Evolutionary conservation across 2,329 filamentous ascomycete genomes (phyloP), one percentile per base, ranked within the genome.

Genomic region (Diaporthe destruens): DNA sequence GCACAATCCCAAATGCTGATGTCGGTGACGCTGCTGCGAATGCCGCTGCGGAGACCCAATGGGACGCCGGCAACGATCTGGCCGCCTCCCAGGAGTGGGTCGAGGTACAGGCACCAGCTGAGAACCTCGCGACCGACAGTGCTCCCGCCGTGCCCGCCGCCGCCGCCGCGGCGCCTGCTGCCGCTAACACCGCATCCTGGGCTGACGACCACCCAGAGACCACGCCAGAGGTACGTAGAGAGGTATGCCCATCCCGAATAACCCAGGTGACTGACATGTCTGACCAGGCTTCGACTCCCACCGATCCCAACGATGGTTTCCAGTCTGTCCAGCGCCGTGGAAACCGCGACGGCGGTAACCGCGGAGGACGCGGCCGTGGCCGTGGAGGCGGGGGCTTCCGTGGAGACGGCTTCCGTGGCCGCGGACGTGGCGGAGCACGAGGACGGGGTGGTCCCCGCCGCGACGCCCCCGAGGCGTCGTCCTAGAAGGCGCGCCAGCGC

Each of bases 141-240:
- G 90, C 89, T 49, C 80, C 90, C 54, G 83, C 87, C 59, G 89
- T 90, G 34, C 90, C 89, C n/a, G 89, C 90, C 56, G 90, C 89
- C 8, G 84, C 85, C 7, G 81, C 84, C 51, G 89, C 89, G 34
- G 90, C 88, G 23, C 88, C 90, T 59, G 90, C 89, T 8, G 84
- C 85, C 11, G 80, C 83, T 70, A 87, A 87, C 78, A 86, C 86
- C 39, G 90, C 92, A 79, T 94, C 91, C 78, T 97, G 94, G 94
- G 94, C 94, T 34, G 94, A 97, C 78, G 93, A 96, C 74, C 89
- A 93, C 77, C 89, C 92, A 23, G 89, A 91, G 73, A 81, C 75
- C 80, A 71, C 81, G 81, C 49, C 76, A 81, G 39, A 83, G 85
- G 84, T 78, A 66, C 32, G 34, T 53, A 55, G 29, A 68, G 49